A percentile compares a stretch with the other conserved stretches of the same genome.
Evolutionary conservation across 345 rosid genomes (phyloP).

Genomic region (Acer yangbiense): DNA sequence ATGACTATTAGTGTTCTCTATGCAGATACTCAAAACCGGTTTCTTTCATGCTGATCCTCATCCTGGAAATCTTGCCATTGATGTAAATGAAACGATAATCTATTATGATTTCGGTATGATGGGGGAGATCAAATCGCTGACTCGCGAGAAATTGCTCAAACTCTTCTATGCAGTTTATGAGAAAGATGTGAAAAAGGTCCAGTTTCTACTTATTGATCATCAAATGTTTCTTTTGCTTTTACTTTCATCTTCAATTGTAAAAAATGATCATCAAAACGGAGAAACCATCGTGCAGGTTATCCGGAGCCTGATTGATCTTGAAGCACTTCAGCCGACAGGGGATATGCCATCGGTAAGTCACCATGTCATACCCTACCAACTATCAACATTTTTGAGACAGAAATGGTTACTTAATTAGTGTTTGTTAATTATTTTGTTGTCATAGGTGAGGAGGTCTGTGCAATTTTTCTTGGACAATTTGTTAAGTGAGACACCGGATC

Average conservation of each 20-base stretch:
- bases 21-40: conserved; percentile 87
- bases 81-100: conserved; percentile 76
- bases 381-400: background rate
- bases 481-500: conserved; percentile 77
- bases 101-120: conserved; percentile 99
- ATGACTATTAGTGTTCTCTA: too few relatives aligned
- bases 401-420: background rate
- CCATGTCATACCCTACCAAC: background rate
- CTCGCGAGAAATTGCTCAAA: conserved; percentile 78
- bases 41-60: conserved; percentile 99
- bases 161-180: conserved; percentile 92
- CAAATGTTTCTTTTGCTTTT: background rate
- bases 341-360: conserved; percentile 79
- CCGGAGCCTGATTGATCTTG: conserved; percentile 77
- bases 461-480: conserved; percentile 86
- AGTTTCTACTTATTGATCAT: conserved; percentile 6
- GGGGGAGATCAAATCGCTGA: conserved; percentile 94
- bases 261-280: background rate
- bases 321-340: conserved; percentile 91
- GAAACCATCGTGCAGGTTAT: conserved; percentile 63
- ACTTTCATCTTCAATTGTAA: background rate
- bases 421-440: conserved; percentile 5
- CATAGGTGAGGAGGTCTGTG: conserved; percentile 89
- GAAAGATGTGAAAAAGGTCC: conserved; percentile 92
- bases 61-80: conserved; percentile 95